Percentiles rank a stretch among this genome's conserved stretches.
Conservation (phyloP, 2,329 filamentous ascomycete species). For the Colletotrichum higginsianum region DNA sequence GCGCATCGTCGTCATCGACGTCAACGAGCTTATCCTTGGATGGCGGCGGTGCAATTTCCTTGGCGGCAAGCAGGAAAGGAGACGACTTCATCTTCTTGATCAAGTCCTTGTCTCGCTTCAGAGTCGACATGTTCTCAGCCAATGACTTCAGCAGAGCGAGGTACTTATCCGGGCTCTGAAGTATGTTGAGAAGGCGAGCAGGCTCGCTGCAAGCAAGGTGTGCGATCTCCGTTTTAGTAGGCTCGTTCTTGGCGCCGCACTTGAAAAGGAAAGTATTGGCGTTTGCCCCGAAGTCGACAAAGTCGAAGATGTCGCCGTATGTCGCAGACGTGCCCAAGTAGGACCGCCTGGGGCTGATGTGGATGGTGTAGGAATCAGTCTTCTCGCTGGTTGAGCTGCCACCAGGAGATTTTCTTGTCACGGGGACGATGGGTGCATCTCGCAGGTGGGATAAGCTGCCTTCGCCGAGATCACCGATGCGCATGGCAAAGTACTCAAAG, state of each 20-base stretch:
- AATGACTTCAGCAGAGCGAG: conserved; percentile 85
- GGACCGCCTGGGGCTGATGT: conserved; percentile 79
- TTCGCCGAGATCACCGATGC: conserved; percentile 80
- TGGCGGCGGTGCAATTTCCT: conserved; percentile 70
- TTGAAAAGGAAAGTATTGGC: conserved; percentile 91
- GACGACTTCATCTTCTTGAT: conserved; percentile 82
- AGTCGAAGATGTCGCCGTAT: conserved; percentile 95
- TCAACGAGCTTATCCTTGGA: conserved; percentile 64
- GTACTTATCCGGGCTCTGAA: conserved; percentile 90
- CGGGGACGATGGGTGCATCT: conserved; percentile 80
- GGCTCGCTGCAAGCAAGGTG: conserved; percentile 88
- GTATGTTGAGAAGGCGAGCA: conserved; percentile 81
- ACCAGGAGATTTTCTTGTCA: conserved; percentile 55
- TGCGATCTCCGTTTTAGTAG: conserved; percentile 88
- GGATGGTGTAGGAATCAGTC: conserved; percentile 55
- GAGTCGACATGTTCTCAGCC: conserved; percentile 76
- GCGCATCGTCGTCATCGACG: conserved; percentile 72
- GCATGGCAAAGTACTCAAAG: conserved; percentile 87
- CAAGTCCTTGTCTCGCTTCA: conserved; percentile 85
- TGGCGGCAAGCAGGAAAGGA: conserved; percentile 86
- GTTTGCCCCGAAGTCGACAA: conserved; percentile 91
- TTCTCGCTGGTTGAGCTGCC: conserved; percentile 43
- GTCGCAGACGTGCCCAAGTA: conserved; percentile 81
- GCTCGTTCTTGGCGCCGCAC: conserved; percentile 92
- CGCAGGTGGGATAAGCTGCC: conserved; percentile 73